Base-by-base conservation (phyloP, 176 grass and related monocot genomes). In the Carex kokanica region DNA sequence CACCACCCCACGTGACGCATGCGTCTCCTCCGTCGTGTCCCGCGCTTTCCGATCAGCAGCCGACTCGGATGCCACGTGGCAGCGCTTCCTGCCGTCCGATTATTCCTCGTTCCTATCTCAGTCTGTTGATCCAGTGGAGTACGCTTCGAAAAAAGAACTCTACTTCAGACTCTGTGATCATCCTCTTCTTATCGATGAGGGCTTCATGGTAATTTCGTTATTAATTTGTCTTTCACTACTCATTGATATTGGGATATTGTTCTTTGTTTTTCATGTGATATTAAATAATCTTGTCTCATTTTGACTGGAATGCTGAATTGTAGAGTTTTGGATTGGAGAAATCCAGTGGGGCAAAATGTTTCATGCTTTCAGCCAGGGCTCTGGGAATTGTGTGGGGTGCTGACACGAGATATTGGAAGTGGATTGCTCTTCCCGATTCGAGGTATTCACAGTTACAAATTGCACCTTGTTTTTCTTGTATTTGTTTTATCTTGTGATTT, bases 321-420 rank as follows among this genome's bases (percentile, higher is more conserved):
- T 60, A 83, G 83, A 89, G 87, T 69, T 82, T 89, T 41, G 57
- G 54, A 27, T 68, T 89, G 78, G 87, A 89, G 1, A 85, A 31
- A 66, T 85, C 78, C 8, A 86, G 18, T n/a, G 83, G 87, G 0
- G 78, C 17, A 1, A 86, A 89, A 57, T 89, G 87, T 45, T 83
- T 62, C 73, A 86, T 84, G 88, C 29, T 86, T 74, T 86, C 84
- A 2, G 84, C 84, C 4, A 74, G 56, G 54, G 51, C 60, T 7
- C 61, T 90, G 63, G 14, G 2, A 6, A 80, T 90, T 54, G 11
- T n/a, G 2, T 86, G 84, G 84, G 81, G 80, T 15, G 3, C 47
- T 56, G 13, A 63, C 9, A 9, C 15, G 0, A 41, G 24, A 12
- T 84, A 86, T 11, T 86, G 84, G 80, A 71, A 11, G 4, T 89